Evolutionary conservation across 225 moss, liverwort and hornwort genomes (phyloP).

Genomic region (Bryum argenteum): DNA sequence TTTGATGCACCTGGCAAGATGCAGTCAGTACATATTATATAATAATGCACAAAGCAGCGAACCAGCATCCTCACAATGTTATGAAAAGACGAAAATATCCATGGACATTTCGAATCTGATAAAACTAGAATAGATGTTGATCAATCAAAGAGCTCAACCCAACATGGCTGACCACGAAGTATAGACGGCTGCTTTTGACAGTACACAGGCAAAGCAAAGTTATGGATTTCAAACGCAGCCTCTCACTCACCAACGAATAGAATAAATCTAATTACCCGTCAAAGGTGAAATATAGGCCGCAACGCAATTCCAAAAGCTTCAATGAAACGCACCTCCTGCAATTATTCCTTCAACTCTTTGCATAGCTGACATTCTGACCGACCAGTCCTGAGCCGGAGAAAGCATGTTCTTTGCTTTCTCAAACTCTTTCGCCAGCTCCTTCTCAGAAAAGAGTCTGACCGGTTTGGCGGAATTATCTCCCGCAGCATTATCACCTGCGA

Average conservation of each 20-base stretch:
- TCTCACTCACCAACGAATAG: background rate
- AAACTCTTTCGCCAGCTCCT: constrained; percentile 64
- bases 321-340: constrained; percentile 56
- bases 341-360: constrained; percentile 72
- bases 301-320: constrained; percentile 19
- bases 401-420: constrained; percentile 72
- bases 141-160: background rate
- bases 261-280: constrained; percentile 7
- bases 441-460: constrained; percentile 58
- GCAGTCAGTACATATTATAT: background rate
- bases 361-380: constrained; percentile 72
- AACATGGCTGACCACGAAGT: background rate
- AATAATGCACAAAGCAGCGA: background rate
- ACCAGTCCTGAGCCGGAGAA: constrained; percentile 79
- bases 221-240: background rate
- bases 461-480: constrained; percentile 51
- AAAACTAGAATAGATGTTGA: background rate
- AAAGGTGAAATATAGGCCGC: constrained; percentile 16
- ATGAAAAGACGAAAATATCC: background rate
- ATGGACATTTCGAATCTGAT: background rate
- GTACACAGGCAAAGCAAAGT: background rate
- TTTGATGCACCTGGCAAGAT: constrained; percentile 66
- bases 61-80: background rate
- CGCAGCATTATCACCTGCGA: constrained; percentile 53
- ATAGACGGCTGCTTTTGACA: constrained; percentile 9